phyloP scores from a whole-genome alignment of 2,329 filamentous ascomycete species.

The Passalora sequoiae region DNA sequence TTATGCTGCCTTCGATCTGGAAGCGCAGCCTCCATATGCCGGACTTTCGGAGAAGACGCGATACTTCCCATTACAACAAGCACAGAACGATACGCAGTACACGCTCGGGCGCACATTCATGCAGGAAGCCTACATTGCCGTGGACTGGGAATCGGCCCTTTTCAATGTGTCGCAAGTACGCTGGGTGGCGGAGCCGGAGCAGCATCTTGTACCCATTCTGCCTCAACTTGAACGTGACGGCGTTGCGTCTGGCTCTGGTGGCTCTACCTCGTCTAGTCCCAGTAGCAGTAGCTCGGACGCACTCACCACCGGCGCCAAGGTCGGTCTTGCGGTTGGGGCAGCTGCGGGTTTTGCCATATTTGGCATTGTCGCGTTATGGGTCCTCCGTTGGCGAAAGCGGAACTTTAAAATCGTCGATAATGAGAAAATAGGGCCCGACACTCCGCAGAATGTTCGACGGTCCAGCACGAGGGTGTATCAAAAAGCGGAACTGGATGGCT shows the following conservation, averaged over 20 bases:
- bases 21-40: slow-evolving; percentile 45
- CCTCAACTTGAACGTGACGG: slow-evolving; percentile 8
- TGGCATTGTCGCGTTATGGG: slow-evolving; percentile 32
- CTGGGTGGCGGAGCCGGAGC: slow-evolving; percentile 24
- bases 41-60: slow-evolving; percentile 55
- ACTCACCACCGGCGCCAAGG: slow-evolving; percentile 37
- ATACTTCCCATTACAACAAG: slow-evolving; percentile 63
- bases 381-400: slow-evolving; percentile 22
- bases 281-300: slow-evolving; percentile 9
- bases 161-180: slow-evolving; percentile 43
- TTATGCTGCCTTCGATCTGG: slow-evolving; percentile 48
- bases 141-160: slow-evolving; percentile 45
- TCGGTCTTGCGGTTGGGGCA: slow-evolving; percentile 42
- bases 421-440: slow-evolving; percentile 12
- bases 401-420: slow-evolving; percentile 3
- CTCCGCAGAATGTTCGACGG: slow-evolving; percentile 1
- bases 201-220: slow-evolving; percentile 29
- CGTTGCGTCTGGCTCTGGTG: slow-evolving; percentile 1
- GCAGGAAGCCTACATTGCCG: slow-evolving; percentile 57
- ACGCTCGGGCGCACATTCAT: slow-evolving; percentile 64
- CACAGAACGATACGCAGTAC: slow-evolving; percentile 50
- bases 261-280: neutral
- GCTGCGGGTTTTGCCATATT: slow-evolving; percentile 33
- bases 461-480: slow-evolving; percentile 34
- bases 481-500: slow-evolving; percentile 43